Base-by-base conservation (phyloP, 192 early-diverging fungal species). In the Backusella tuberculispora region DNA sequence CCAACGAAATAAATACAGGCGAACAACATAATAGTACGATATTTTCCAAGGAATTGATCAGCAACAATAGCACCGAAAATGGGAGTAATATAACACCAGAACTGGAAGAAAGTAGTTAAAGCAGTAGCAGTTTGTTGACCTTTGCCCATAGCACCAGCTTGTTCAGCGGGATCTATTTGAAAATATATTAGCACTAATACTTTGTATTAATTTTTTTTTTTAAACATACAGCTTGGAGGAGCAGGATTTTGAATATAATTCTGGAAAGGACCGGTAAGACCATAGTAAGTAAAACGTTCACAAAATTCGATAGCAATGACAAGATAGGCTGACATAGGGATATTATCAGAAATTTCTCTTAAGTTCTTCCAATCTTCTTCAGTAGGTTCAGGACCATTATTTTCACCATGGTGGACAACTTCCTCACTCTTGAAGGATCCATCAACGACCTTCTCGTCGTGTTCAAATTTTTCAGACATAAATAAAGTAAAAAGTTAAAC, bases 31-130 rank as follows among this genome's bases (percentile, higher is more conserved):
- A 94, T 92, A 21, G 93, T 89, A 60, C 87, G 89, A 83, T 88
- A 93, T 80, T 92, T 93, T 78, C 93, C 93, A 43, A 87, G 69
- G 82, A 83, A 93, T 80, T 88, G 85, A 81, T 94, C 93, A 34
- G 91, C 88, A 40, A 93, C 60, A 42, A 91, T 79, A 42, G 89
- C 93, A 56, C 87, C 86, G 34, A 88, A 44, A 37, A 89, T 87
- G n/a, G 88, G 85, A 60, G 88, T 87, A 19, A 82, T 41, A 73
- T 89, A 91, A 66, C 84, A 87, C 48, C 88, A 86, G 79, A 91
- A 89, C 17, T 83, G 78, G 80, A 89, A 89, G 66, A 85, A 88
- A 19, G 79, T 81, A 34, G 79, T 83, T 5, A 89, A 74, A 63
- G 88, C 87, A 14, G 87, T 88, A 21, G 89, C 88, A 17, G 81